A percentile compares a stretch with the other conserved stretches of the same genome.
Evolutionary conservation across 73 alveolate genomes (phyloP).

Genomic region (Paramecium caudatum): DNA sequence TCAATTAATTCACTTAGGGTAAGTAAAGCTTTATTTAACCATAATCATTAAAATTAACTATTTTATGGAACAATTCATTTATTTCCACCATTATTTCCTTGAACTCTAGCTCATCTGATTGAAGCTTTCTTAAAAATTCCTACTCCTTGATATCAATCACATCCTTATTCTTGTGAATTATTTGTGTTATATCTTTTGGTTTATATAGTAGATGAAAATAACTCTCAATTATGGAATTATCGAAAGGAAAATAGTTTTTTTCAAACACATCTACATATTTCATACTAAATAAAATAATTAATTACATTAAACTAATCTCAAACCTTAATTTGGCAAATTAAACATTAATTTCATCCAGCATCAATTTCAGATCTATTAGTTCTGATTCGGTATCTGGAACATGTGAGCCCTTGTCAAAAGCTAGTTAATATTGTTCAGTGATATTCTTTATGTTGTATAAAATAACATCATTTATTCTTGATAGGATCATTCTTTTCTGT

Average conservation of each 20-base stretch:
- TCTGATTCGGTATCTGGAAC: conserved; percentile 34
- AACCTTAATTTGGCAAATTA: not conserved
- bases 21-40: not conserved
- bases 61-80: conserved; percentile 23
- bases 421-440: conserved; percentile 40
- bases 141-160: not conserved
- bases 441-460: conserved; percentile 8
- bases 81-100: conserved; percentile 1
- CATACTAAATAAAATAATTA: not conserved
- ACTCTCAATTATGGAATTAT: not conserved
- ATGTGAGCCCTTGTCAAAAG: conserved; percentile 5
- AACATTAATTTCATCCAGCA: conserved; percentile 51
- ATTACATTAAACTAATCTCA: conserved; percentile 56
- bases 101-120: conserved; percentile 21
- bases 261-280: conserved; percentile 43
- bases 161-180: not conserved
- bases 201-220: not conserved
- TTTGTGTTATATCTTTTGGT: conserved; percentile 26
- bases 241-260: not conserved
- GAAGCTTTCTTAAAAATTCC: not conserved
- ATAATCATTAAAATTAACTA: not conserved
- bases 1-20: not conserved
- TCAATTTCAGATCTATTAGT: conserved; percentile 27
- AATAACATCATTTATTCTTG: not conserved
- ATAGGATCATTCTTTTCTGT: not conserved